These are phyloP conservation scores for Rubia peregrina DNA, from an alignment of 305 asterid genomes.

Conservation along the genomic window DNA sequence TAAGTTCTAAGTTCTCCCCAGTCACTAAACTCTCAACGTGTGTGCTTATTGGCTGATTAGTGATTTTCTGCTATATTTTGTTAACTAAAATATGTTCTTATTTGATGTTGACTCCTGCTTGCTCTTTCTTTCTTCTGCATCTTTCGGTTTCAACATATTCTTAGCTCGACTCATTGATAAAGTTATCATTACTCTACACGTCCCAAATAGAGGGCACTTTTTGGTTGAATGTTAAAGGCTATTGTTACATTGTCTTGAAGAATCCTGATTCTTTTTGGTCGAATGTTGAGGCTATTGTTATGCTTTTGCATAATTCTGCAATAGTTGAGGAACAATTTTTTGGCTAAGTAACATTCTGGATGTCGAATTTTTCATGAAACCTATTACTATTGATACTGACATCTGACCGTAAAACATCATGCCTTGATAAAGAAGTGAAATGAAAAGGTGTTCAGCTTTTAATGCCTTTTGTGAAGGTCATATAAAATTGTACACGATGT, in stretches of 20 bases:
- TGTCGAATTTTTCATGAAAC: background rate
- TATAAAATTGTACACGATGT: background rate
- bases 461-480: background rate
- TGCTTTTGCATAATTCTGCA: background rate
- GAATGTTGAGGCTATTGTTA: background rate
- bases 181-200: background rate
- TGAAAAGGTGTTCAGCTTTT: background rate
- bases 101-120: background rate
- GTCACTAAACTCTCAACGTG: background rate
- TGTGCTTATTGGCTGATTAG: background rate
- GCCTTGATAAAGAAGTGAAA: too few species aligned
- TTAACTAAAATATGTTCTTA: too few species aligned
- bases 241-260: background rate
- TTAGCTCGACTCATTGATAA: background rate
- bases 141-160: background rate
- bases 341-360: background rate
- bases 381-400: background rate
- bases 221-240: too few species aligned
- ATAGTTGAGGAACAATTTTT: background rate
- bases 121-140: background rate
- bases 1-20: background rate
- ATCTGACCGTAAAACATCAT: too few species aligned
- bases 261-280: background rate
- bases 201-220: too few species aligned
- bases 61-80: background rate